Conservation (phyloP, 169 alveolate genomes). For the Eimeria maxima region DNA sequence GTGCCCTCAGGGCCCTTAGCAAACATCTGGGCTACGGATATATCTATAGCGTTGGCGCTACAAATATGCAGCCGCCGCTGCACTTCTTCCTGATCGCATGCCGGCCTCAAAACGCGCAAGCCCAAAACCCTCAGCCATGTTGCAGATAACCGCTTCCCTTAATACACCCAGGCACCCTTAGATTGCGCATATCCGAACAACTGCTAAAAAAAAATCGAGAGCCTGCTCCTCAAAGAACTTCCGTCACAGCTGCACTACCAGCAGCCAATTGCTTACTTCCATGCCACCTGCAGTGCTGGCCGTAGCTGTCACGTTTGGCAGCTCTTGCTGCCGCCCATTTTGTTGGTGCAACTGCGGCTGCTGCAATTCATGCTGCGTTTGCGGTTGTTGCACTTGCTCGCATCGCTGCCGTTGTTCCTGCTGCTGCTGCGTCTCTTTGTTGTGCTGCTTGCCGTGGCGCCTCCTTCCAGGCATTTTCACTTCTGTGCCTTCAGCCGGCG, state of each 20-base stretch:
- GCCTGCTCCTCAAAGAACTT: background rate
- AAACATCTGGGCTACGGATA: background rate
- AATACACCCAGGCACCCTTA: background rate
- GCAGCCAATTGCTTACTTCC: background rate
- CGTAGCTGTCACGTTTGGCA: background rate
- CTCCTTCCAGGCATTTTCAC: slow-evolving; percentile 27
- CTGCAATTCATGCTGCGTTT: background rate
- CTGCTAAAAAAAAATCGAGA: background rate
- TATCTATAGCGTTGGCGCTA: slow-evolving; percentile 16
- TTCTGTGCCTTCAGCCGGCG: background rate
- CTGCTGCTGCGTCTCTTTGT: slow-evolving; percentile 1
- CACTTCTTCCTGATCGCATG: slow-evolving; percentile 21
- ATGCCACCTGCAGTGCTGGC: background rate
- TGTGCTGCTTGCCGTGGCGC: slow-evolving; percentile 10
- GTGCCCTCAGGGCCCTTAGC: background rate
- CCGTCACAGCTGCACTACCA: background rate
- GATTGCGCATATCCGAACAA: background rate
- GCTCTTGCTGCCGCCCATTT: background rate
- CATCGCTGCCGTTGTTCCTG: background rate
- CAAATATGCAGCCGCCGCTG: slow-evolving; percentile 68
- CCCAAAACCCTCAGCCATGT: background rate
- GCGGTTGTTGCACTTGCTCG: background rate
- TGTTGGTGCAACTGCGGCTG: background rate
- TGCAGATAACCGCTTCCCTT: background rate
- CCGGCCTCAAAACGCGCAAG: background rate